phyloP scores from a whole-genome alignment of 2,329 filamentous ascomycete species.

The Diaporthe citrichinensis region DNA sequence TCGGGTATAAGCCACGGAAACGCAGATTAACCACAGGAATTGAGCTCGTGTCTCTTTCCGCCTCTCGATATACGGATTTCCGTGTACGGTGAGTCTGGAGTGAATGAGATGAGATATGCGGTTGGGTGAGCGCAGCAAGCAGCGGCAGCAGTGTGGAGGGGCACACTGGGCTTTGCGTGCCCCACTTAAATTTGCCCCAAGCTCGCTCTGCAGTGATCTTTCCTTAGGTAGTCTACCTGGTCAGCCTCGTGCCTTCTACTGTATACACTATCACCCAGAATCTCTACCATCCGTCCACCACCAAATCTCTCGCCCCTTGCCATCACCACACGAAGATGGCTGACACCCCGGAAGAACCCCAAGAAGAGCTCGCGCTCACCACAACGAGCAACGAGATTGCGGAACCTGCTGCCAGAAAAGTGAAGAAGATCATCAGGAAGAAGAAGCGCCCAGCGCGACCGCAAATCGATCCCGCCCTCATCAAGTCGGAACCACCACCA shows the following conservation, averaged over 20 bases:
- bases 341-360: slow-evolving; percentile 42
- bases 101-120: background rate
- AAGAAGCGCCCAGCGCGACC: slow-evolving; percentile 91
- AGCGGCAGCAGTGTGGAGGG: slow-evolving; percentile 8
- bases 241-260: slow-evolving; percentile 29
- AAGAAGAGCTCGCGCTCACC: slow-evolving; percentile 52
- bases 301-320: background rate
- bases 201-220: background rate
- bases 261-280: background rate
- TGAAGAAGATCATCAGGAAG: slow-evolving; percentile 92
- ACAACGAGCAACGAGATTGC: slow-evolving; percentile 61
- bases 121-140: background rate
- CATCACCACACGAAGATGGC: slow-evolving; percentile 43
- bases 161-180: slow-evolving; percentile 19
- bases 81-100: background rate
- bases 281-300: background rate
- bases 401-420: slow-evolving; percentile 70
- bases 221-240: background rate
- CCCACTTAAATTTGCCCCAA: slow-evolving; percentile 33
- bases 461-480: slow-evolving; percentile 87
- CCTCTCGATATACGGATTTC: background rate
- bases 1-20: background rate
- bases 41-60: background rate
- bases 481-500: slow-evolving; percentile 87
- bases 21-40: background rate